phyloP scores from a whole-genome alignment of 805 yeast genomes.

The Saccharomyces eubayanus region DNA sequence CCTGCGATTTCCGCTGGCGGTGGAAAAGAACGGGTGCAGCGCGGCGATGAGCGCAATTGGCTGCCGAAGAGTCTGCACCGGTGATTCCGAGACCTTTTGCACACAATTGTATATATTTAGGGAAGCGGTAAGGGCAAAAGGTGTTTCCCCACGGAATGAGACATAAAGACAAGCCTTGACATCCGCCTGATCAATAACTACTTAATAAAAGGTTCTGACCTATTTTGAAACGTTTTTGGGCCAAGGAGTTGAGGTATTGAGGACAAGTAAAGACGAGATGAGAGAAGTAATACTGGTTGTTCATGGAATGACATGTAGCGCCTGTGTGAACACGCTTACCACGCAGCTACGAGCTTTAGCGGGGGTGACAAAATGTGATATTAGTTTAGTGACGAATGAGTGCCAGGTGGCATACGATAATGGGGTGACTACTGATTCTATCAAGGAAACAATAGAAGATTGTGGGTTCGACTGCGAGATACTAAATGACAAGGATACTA shows the following conservation, averaged over 20 bases:
- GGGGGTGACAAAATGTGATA: constrained; percentile 48
- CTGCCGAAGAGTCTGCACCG: neutral
- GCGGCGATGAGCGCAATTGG: neutral
- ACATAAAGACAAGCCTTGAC: neutral
- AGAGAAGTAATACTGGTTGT: constrained; percentile 19
- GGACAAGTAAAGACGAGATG: constrained; percentile 1
- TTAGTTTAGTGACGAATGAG: constrained; percentile 68
- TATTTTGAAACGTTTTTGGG: neutral
- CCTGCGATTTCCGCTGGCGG: neutral
- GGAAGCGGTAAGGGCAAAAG: neutral
- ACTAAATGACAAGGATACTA: constrained; percentile 4
- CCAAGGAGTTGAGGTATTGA: neutral
- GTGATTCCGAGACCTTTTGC: neutral
- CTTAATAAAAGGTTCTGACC: neutral
- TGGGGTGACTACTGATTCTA: constrained; percentile 25
- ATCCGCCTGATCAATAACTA: neutral
- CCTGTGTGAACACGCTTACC: constrained; percentile 67
- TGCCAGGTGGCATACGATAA: constrained; percentile 48
- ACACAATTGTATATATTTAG: neutral
- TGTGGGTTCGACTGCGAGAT: constrained; percentile 56
- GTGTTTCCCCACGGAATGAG: neutral
- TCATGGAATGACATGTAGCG: constrained; percentile 87
- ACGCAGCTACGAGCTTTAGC: constrained; percentile 39
- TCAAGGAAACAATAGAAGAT: constrained; percentile 56
- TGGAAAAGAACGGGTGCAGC: neutral